Percentiles rank a stretch among this genome's conserved stretches.
Conservation (phyloP, 2,329 filamentous ascomycete genomes). For the Penicillium olsonii region DNA sequence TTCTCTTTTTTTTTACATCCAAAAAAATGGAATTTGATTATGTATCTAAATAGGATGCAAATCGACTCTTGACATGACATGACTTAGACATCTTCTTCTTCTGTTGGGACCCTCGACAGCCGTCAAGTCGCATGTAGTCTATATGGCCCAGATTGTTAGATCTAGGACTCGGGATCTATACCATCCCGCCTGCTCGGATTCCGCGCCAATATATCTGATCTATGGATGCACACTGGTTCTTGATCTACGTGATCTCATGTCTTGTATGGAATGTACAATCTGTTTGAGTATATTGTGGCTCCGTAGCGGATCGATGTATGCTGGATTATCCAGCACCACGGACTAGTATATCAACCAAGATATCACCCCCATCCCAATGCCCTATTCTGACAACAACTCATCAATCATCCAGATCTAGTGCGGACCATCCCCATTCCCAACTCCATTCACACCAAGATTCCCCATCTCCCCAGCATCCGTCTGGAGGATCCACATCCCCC, state of each 20-base stretch:
- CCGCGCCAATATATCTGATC: too few species aligned
- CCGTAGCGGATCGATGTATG: too few species aligned
- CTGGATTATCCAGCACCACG: neutral
- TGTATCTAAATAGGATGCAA: constrained; percentile 46
- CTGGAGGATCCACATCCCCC: constrained; percentile 44
- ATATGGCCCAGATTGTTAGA: neutral
- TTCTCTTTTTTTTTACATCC: constrained; percentile 33
- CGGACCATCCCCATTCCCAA: neutral
- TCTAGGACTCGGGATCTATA: neutral
- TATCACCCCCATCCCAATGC: neutral
- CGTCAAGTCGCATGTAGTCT: neutral
- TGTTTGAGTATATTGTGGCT: too few species aligned
- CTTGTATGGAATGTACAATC: too few species aligned
- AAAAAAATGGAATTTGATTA: constrained; percentile 37
- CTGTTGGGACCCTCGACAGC: neutral
- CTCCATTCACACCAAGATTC: neutral
- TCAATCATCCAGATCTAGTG: neutral
- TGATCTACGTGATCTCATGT: too few species aligned
- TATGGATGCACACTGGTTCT: too few species aligned
- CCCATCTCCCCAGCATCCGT: constrained; percentile 12
- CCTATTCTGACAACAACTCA: too few species aligned
- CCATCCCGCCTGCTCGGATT: neutral
- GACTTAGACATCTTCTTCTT: constrained; percentile 23
- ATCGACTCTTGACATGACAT: constrained; percentile 43
- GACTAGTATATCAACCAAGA: neutral